Conservation (phyloP, 345 rosid species). For the Litchi chinensis region DNA sequence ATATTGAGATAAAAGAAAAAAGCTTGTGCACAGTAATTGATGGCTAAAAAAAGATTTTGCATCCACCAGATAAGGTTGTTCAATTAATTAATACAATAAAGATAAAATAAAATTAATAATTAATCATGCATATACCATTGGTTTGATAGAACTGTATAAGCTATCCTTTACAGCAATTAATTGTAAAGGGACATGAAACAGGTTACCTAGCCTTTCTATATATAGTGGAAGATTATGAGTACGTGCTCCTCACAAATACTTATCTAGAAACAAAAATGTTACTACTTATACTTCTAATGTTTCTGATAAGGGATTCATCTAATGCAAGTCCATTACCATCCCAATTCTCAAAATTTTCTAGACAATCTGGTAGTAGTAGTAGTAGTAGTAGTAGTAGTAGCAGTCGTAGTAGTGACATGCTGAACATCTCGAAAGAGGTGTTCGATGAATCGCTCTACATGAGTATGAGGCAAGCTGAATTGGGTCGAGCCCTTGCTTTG, state of each 20-base stretch:
- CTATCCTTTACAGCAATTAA: too few species aligned
- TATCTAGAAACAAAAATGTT: constrained; percentile 3
- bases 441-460: constrained; percentile 40
- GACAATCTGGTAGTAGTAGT: too few species aligned
- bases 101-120: too few species aligned
- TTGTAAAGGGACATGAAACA: too few species aligned
- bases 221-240: not conserved
- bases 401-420: not conserved
- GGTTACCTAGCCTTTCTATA: not conserved
- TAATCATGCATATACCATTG: too few species aligned
- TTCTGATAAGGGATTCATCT: not conserved
- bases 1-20: too few species aligned
- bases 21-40: too few species aligned
- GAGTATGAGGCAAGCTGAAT: constrained; percentile 37
- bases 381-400: too few species aligned
- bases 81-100: not conserved
- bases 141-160: too few species aligned
- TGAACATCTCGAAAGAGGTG: constrained; percentile 8
- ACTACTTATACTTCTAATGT: not conserved
- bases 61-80: not conserved
- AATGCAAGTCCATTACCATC: constrained; percentile 27
- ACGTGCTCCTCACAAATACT: too few species aligned
- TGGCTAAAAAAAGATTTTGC: not conserved
- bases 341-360: constrained; percentile 48
- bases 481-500: constrained; percentile 37